Evolutionary conservation across 306 rosid species (phyloP).

Genomic region (Pyrus communis): DNA sequence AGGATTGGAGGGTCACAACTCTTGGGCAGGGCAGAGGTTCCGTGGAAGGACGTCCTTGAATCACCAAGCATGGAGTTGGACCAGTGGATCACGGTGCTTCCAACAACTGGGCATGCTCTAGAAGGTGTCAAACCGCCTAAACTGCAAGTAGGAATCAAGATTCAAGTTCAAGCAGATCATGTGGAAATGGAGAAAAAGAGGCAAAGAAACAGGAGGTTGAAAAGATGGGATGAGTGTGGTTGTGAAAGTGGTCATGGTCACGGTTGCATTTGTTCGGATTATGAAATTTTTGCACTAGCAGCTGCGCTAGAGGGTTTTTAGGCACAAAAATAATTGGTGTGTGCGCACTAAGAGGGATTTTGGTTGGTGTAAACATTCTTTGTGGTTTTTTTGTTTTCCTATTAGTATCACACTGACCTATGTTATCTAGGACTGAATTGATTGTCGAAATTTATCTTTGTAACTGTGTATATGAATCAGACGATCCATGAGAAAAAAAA

Average conservation of each 20-base stretch:
- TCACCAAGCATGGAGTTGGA: constrained; percentile 55
- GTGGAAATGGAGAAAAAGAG: constrained; percentile 16
- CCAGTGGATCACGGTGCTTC: constrained; percentile 51
- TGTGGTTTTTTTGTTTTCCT: not conserved
- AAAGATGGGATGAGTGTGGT: constrained; percentile 47
- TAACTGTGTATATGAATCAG: constrained; percentile 3
- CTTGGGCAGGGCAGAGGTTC: constrained; percentile 56
- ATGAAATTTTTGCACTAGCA: constrained; percentile 48
- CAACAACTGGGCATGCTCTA: constrained; percentile 2
- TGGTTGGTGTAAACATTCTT: not conserved
- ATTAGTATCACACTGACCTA: not conserved
- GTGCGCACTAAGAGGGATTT: not conserved
- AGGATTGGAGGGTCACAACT: constrained; percentile 48
- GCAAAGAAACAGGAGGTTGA: constrained; percentile 6
- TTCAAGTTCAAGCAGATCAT: constrained; percentile 7
- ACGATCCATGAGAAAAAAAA: not conserved
- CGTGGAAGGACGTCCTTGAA: constrained; percentile 53
- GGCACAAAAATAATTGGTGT: not conserved
- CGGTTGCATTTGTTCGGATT: constrained; percentile 35
- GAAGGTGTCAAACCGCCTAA: constrained; percentile 19
- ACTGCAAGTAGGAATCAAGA: constrained; percentile 47
- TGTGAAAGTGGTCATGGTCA: constrained; percentile 31
- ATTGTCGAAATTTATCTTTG: not conserved
- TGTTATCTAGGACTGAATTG: not conserved
- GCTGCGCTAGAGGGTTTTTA: constrained; percentile 52